Percentiles rank a stretch among this genome's conserved stretches.
Evolutionary conservation across 2,329 filamentous ascomycete genomes (phyloP).

Genomic region (Botrytis pseudocinerea): DNA sequence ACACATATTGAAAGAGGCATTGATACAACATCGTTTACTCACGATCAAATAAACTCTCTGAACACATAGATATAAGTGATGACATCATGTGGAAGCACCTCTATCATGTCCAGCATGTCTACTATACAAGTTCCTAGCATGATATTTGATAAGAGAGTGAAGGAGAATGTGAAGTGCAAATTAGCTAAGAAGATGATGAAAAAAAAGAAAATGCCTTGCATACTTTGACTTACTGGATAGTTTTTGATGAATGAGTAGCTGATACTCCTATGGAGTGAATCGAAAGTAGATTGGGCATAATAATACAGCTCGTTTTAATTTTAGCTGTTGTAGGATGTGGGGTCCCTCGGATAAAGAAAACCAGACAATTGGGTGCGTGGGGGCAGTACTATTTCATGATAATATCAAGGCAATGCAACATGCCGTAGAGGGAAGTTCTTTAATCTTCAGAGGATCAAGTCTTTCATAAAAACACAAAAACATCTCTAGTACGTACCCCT

Average conservation of each 20-base stretch:
- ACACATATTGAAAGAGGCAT: rapidly evolving
- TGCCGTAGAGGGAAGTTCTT: neutral
- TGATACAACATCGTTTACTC: neutral
- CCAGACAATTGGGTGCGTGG: neutral
- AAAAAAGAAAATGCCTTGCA: neutral
- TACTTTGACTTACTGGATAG: neutral
- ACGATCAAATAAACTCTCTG: no score
- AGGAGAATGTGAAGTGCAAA: neutral
- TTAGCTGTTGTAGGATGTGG: neutral
- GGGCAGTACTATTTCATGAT: neutral
- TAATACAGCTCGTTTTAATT: neutral
- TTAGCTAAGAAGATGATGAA: neutral
- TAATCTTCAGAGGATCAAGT: neutral
- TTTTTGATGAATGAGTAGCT: no score
- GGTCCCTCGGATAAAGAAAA: neutral
- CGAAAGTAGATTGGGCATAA: neutral
- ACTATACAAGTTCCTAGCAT: neutral
- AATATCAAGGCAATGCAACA: neutral
- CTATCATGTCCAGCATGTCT: neutral
- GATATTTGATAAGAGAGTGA: neutral
- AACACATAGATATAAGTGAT: neutral
- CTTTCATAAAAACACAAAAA: neutral
- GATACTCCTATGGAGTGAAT: neutral
- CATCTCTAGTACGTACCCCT: neutral
- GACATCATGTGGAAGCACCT: rapidly evolving